Conservation (phyloP, 306 rosid genomes). For the Mimosa pudica region DNA sequence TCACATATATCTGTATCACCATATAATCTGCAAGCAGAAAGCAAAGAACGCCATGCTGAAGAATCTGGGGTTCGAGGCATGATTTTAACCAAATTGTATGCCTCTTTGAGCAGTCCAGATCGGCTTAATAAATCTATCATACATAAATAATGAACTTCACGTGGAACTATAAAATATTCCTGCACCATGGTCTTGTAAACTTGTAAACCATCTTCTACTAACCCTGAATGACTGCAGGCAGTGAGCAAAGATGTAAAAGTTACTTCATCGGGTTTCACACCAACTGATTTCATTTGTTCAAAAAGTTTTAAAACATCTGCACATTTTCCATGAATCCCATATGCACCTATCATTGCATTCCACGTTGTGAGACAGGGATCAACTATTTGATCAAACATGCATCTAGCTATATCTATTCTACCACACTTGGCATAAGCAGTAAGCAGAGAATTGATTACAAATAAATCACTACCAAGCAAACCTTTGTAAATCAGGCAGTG, state of each 20-base stretch:
- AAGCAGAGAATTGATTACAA: conserved; percentile 49
- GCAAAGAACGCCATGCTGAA: conserved; percentile 50
- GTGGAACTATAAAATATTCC: conserved; percentile 43
- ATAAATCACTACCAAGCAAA: conserved; percentile 37
- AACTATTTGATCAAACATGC: conserved; percentile 44
- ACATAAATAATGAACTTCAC: conserved; percentile 56
- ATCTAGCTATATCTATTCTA: conserved; percentile 40
- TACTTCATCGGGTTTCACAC: conserved; percentile 45
- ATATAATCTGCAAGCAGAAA: conserved; percentile 56
- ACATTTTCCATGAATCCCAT: conserved; percentile 53
- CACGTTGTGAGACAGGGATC: conserved; percentile 51
- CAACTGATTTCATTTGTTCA: conserved; percentile 43
- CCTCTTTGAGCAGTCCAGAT: conserved; percentile 51
- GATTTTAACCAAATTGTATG: conserved; percentile 46
- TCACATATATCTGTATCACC: conserved; percentile 47
- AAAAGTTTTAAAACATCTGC: conserved; percentile 46
- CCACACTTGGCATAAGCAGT: conserved; percentile 57
- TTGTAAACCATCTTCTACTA: conserved; percentile 49
- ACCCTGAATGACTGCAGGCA: conserved; percentile 62
- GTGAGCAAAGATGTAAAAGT: conserved; percentile 58
- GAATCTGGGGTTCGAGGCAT: conserved; percentile 37
- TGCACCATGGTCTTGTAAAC: conserved; percentile 44
- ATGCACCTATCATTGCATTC: conserved; percentile 60
- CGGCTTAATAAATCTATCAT: conserved; percentile 60
- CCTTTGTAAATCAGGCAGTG: conserved; percentile 48